Evolutionary conservation across 305 asterid genomes (phyloP).

Genomic region (Striga hermonthica): DNA sequence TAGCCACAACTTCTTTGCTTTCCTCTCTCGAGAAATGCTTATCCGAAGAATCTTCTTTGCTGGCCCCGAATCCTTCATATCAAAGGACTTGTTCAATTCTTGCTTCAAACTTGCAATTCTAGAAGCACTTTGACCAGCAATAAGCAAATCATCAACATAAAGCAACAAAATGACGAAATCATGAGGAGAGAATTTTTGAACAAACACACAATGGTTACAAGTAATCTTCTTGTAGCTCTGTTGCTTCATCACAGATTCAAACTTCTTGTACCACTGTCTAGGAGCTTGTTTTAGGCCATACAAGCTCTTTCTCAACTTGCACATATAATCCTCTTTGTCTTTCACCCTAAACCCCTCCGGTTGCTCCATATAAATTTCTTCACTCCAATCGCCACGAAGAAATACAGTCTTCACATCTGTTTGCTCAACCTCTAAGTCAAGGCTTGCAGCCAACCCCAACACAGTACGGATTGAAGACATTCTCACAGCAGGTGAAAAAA

Average conservation of each 20-base stretch:
- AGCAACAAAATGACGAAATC: not conserved
- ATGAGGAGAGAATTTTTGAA: too few relatives aligned
- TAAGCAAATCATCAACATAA: too few relatives aligned
- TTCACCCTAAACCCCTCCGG: not conserved
- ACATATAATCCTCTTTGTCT: not conserved
- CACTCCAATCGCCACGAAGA: not conserved
- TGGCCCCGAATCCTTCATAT: too few relatives aligned
- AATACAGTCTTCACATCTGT: not conserved
- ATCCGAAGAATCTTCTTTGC: too few relatives aligned
- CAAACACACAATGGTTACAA: not conserved
- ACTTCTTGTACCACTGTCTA: not conserved
- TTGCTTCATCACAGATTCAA: not conserved
- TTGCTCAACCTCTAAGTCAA: not conserved
- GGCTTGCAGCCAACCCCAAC: not conserved
- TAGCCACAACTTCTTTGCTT: too few relatives aligned
- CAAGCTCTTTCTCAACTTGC: not conserved
- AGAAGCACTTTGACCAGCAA: too few relatives aligned
- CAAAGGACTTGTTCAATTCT: too few relatives aligned
- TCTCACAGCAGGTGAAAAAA: conserved; percentile 1
- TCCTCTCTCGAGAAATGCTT: too few relatives aligned
- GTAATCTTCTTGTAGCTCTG: not conserved
- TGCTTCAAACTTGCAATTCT: too few relatives aligned
- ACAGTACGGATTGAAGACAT: not conserved
- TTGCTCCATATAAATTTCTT: not conserved
- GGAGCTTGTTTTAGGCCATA: too few relatives aligned